Evolutionary conservation across 768 basidiomycete genomes (phyloP), one percentile per base, ranked within the genome.

Genomic region (Boletus insuetus): DNA sequence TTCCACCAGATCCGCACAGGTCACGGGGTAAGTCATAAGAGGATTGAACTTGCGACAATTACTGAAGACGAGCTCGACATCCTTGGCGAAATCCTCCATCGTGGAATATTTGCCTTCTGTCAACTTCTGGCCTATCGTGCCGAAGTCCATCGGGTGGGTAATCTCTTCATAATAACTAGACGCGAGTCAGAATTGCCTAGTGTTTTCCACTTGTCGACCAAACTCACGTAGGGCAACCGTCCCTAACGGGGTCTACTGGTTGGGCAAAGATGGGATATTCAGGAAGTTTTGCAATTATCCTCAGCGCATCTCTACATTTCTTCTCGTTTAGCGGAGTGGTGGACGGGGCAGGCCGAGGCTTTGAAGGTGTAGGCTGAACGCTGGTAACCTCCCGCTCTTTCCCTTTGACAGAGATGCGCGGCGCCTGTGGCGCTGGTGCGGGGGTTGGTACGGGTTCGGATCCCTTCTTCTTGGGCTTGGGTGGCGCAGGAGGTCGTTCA

Each of bases 41-140:
- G 90, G 89, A 64, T 99, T 99, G 79, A 98, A 99, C 61, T 85
- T 80, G 32, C 92, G 86, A 70, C 95, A 98, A 65, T 99, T 99
- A 67, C 71, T 77, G 66, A 97, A 87, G 45, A 97, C 82, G 6
- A 95, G 82, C 50, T 90, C 85, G 49, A 91, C 75, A 62, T 98
- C 95, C 58, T 79, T 79, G 53, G 79, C 83, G 57, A 98, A 87
- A 0, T 86, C 83, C 49, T 89, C 92, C 87, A 94, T 91, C 3
- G 82, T 86, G 13, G 74, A 60, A 68, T 98, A 99, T 63, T 81
- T 76, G 46, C 79, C 82, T 49, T 81, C 74, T 38, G 79, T 77
- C 56, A 97, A 74, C 65, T 90, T 92, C 38, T 77, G 74, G 14
- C 70, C 69, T 61, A 97, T 89, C 3, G 95, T 96, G 10, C 83